Conservation (phyloP, 805 yeast genomes). For the Ogataea kodamae region DNA sequence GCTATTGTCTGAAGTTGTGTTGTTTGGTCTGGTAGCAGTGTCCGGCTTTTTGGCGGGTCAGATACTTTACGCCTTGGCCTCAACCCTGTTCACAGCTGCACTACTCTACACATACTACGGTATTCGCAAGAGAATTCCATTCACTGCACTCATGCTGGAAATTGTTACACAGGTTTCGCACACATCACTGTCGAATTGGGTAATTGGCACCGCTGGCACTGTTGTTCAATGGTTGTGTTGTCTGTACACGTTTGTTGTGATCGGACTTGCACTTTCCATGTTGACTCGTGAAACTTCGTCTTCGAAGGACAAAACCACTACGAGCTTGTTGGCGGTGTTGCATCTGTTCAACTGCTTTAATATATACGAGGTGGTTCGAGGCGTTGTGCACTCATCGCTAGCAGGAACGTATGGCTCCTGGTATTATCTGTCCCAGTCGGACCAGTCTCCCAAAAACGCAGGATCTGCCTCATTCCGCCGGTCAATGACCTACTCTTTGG, state of each 20-base stretch:
- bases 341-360: no score
- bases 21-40: neutral
- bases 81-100: constrained; percentile 30
- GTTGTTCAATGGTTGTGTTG: neutral
- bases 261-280: constrained; percentile 3
- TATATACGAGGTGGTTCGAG: constrained; percentile 78
- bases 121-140: constrained; percentile 22
- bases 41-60: constrained; percentile 61
- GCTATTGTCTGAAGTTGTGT: neutral
- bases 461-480: constrained; percentile 74
- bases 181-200: constrained; percentile 60
- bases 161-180: constrained; percentile 66
- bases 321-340: no score
- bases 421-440: constrained; percentile 60
- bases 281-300: no score
- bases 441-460: constrained; percentile 69
- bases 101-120: constrained; percentile 13
- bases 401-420: constrained; percentile 87
- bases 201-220: constrained; percentile 7
- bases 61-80: constrained; percentile 69
- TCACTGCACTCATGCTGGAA: constrained; percentile 24
- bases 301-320: constrained; percentile 16
- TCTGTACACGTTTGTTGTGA: no score
- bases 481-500: constrained; percentile 81
- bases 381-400: constrained; percentile 73